Conservation (phyloP, 2,329 filamentous ascomycete genomes). For the Dendryphion nanum region DNA sequence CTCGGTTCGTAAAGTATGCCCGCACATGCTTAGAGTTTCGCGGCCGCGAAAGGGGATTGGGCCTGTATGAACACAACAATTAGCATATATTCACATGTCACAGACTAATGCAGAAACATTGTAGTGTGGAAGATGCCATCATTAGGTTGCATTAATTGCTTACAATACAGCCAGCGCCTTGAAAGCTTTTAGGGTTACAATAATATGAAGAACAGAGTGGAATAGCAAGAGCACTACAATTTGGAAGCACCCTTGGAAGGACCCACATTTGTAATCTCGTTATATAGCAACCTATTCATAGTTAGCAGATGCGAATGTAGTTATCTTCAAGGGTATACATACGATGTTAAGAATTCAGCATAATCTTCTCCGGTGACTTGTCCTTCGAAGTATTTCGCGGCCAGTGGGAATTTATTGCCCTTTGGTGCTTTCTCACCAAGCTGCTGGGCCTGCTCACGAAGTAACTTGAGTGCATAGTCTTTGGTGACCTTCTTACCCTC, state of each 20-base stretch:
- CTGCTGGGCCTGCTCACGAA: constrained; percentile 80
- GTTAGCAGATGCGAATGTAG: constrained; percentile 17
- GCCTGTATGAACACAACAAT: constrained; percentile 7
- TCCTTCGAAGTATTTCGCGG: constrained; percentile 85
- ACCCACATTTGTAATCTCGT: constrained; percentile 78
- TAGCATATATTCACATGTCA: constrained; percentile 7
- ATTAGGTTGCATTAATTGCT: too few relatives aligned
- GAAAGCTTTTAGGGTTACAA: too few relatives aligned
- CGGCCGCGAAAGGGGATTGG: constrained; percentile 14
- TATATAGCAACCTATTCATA: constrained; percentile 69
- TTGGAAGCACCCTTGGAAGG: constrained; percentile 56
- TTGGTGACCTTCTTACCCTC: constrained; percentile 94
- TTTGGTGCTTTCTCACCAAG: constrained; percentile 72
- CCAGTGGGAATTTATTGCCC: constrained; percentile 89
- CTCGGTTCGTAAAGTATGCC: too few relatives aligned
- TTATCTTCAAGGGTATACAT: constrained; percentile 42
- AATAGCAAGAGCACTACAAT: constrained; percentile 30
- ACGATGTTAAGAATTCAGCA: constrained; percentile 90
- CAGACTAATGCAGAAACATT: neutral
- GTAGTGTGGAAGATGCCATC: neutral
- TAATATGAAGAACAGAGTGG: too few relatives aligned
- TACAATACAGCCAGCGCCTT: too few relatives aligned
- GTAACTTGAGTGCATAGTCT: constrained; percentile 79
- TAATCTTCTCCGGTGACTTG: constrained; percentile 98
- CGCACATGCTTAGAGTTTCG: constrained; percentile 22